These are phyloP conservation scores for Chiua sp. DNA, from an alignment of 1,284 basidiomycete genomes.

Conservation along the genomic window DNA sequence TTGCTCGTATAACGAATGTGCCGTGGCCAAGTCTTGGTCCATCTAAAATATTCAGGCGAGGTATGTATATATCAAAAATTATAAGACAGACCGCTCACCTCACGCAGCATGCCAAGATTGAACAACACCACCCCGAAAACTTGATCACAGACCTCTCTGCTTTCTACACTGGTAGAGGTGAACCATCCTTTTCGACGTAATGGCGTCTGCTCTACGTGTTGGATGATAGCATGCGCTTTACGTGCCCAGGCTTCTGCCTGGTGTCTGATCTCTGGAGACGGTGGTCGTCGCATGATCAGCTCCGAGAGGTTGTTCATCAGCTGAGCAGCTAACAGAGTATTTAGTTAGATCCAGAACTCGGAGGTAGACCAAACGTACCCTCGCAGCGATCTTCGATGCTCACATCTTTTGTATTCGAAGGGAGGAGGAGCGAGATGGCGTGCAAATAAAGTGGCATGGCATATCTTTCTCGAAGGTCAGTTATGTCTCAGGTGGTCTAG, in stretches of 20 bases:
- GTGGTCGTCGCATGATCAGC: slow-evolving; percentile 54
- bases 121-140: slow-evolving; percentile 64
- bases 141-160: slow-evolving; percentile 52
- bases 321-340: slow-evolving; percentile 56
- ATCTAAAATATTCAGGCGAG: slow-evolving; percentile 43
- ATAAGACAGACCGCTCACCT: slow-evolving; percentile 37
- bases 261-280: slow-evolving; percentile 49
- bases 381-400: slow-evolving; percentile 60
- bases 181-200: slow-evolving; percentile 35
- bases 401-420: slow-evolving; percentile 45
- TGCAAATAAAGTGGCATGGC: slow-evolving; percentile 71
- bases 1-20: slow-evolving; percentile 49
- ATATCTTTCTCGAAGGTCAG: slow-evolving; percentile 46
- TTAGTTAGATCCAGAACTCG: not conserved
- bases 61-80: too few species aligned
- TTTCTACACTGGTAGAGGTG: slow-evolving; percentile 8
- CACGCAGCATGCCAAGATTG: slow-evolving; percentile 59
- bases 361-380: slow-evolving; percentile 43
- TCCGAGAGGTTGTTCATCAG: slow-evolving; percentile 74
- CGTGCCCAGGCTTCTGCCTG: slow-evolving; percentile 68
- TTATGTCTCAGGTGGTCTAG: not conserved
- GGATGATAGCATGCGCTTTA: slow-evolving; percentile 57
- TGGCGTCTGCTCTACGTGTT: slow-evolving; percentile 35
- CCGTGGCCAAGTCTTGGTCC: slow-evolving; percentile 50
- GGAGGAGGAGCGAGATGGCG: slow-evolving; percentile 68